Evolutionary conservation across 2,329 filamentous ascomycete species (phyloP).

Genomic region (Tolypocladium cylindrosporum): DNA sequence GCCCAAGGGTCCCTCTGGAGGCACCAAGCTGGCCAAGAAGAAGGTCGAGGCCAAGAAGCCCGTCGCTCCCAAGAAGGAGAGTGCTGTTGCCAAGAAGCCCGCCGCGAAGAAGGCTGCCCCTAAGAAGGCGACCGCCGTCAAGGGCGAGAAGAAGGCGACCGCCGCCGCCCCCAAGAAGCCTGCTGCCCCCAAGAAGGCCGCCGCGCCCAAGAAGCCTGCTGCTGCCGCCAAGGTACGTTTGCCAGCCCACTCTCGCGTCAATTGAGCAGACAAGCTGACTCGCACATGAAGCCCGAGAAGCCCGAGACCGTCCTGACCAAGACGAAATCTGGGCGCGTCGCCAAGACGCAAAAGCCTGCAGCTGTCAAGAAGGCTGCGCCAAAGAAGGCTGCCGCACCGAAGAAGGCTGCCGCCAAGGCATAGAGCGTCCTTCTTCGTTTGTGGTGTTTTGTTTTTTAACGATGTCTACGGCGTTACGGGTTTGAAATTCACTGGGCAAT

Average conservation of each 20-base stretch:
- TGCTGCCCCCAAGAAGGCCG: slow-evolving; percentile 19
- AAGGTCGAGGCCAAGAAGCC: slow-evolving; percentile 31
- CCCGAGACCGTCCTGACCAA: slow-evolving; percentile 58
- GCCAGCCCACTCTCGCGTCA: background rate
- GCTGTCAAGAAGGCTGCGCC: slow-evolving; percentile 34
- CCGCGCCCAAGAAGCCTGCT: slow-evolving; percentile 18
- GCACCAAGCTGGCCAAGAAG: slow-evolving; percentile 89
- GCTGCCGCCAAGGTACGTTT: slow-evolving; percentile 13
- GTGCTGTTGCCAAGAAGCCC: slow-evolving; percentile 13
- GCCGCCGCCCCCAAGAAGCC: slow-evolving; percentile 33
- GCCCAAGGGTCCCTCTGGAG: slow-evolving; percentile 84
- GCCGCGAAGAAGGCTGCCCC: slow-evolving; percentile 15
- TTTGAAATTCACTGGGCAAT: slow-evolving; percentile 11
- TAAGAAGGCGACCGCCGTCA: slow-evolving; percentile 18
- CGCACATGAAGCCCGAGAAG: slow-evolving; percentile 43
- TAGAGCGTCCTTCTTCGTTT: slow-evolving; percentile 12
- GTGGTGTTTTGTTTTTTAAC: slow-evolving; percentile 21
- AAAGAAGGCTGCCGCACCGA: slow-evolving; percentile 34
- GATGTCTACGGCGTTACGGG: slow-evolving; percentile 26
- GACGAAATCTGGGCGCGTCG: slow-evolving; percentile 80
- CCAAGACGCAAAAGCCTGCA: slow-evolving; percentile 50
- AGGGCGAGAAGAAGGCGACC: slow-evolving; percentile 57
- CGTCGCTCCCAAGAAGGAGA: slow-evolving; percentile 21
- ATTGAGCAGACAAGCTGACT: slow-evolving; percentile 9
- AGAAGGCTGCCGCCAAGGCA: slow-evolving; percentile 33